Evolutionary conservation across 2,329 filamentous ascomycete species (phyloP), one percentile per base, ranked within the genome.

Genomic region (Trichoderma pleuroti): DNA sequence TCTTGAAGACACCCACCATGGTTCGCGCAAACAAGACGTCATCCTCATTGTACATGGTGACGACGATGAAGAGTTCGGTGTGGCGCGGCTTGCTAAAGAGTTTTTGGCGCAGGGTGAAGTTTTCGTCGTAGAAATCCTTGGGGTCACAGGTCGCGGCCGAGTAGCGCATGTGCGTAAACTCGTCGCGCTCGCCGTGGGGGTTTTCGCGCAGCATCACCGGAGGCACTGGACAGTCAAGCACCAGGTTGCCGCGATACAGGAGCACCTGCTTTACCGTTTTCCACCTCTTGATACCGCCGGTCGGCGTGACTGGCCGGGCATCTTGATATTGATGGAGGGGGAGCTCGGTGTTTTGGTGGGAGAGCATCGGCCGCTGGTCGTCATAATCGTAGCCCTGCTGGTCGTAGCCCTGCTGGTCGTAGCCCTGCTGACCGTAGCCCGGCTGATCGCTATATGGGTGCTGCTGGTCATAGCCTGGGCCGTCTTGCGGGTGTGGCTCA

Each of bases 201-300:
- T 98, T 89, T 78, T 97, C 93, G 77, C 92, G 94, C 57, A 99
- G 84, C 56, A 99, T 85, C 76, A 91, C 89, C 0, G 96, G 95
- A 0, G 96, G 95, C 71, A 99, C 93, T 0, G 96, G 96, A 79
- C 96, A 99, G 81, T 99, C 96, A 4, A 99, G 90, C 46, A 99
- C 94, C 76, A 99, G 87, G 82, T 99, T 99, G 74, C 96, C 96
- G 75, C 97, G 92, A 85, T 97, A 99, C 67, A 99, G 83, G 76
- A 97, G 91, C n/a, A 99, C 95, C 84, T 98, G 93, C 83, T 98
- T 99, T 62, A 99, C 95, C 0, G 96, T 99, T 86, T 98, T 99
- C 93, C 93, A 98, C 79, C 96, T 88, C 80, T 93, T 91, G 75
- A 98, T 90, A 5, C 87, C 73, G 84, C 87, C 70, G 73, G 78